Percentiles rank a stretch among this genome's conserved stretches.
These are phyloP conservation scores for Aspergillus ibericus DNA, from an alignment of 2,329 filamentous ascomycete species.

Conservation along the genomic window DNA sequence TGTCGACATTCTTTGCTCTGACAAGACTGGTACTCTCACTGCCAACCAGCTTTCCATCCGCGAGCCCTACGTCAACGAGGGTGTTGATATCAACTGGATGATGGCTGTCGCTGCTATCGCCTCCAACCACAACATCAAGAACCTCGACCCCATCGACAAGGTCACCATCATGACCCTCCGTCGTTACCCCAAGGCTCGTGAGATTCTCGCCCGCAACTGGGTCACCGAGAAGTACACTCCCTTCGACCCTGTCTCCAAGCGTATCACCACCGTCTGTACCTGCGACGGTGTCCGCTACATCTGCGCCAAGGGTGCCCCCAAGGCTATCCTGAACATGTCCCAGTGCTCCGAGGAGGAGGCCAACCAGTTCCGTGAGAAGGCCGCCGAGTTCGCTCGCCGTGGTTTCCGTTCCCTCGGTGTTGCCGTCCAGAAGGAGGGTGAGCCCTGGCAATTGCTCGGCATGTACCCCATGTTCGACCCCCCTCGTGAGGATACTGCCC, in stretches of 20 bases:
- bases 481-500: slow-evolving; percentile 74
- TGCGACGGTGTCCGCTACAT: slow-evolving; percentile 70
- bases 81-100: slow-evolving; percentile 80
- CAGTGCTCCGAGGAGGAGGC: slow-evolving; percentile 66
- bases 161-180: slow-evolving; percentile 74
- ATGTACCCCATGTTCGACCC: slow-evolving; percentile 81
- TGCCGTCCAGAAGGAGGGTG: slow-evolving; percentile 74
- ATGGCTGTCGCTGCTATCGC: slow-evolving; percentile 77
- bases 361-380: slow-evolving; percentile 69
- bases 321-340: slow-evolving; percentile 69
- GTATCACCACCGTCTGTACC: slow-evolving; percentile 69
- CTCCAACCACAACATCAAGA: slow-evolving; percentile 76
- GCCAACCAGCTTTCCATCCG: slow-evolving; percentile 67
- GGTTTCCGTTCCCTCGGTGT: slow-evolving; percentile 80
- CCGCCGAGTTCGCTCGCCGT: slow-evolving; percentile 72
- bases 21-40: slow-evolving; percentile 74
- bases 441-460: slow-evolving; percentile 71
- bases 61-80: slow-evolving; percentile 74
- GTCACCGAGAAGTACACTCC: slow-evolving; percentile 71
- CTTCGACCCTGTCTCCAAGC: slow-evolving; percentile 76
- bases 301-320: slow-evolving; percentile 76
- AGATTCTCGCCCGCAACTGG: slow-evolving; percentile 74
- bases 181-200: slow-evolving; percentile 73
- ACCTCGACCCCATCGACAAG: slow-evolving; percentile 77
- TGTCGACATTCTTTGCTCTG: slow-evolving; percentile 77